phyloP scores from a whole-genome alignment of 306 rosid genomes.

The Lathyrus tuberosus region DNA sequence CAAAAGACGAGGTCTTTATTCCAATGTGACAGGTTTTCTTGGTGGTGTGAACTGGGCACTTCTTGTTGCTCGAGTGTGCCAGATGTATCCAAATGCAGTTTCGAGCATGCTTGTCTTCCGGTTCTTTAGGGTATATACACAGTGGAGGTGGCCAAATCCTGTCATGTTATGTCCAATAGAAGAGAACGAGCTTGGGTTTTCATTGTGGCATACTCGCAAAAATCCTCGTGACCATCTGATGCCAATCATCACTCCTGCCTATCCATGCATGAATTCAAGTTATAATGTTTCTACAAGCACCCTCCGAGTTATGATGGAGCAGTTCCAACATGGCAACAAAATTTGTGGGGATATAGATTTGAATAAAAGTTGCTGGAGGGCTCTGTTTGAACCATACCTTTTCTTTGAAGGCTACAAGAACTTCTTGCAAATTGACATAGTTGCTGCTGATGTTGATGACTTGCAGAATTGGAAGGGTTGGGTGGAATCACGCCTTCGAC shows the following conservation, averaged over 20 bases:
- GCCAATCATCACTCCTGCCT: slow-evolving; percentile 97
- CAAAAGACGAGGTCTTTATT: too few relatives aligned
- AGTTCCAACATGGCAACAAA: slow-evolving; percentile 70
- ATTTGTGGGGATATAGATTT: slow-evolving; percentile 82
- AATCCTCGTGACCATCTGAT: slow-evolving; percentile 88
- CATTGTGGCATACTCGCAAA: slow-evolving; percentile 89
- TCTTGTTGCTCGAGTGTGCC: slow-evolving; percentile 90
- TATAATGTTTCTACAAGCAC: slow-evolving; percentile 85
- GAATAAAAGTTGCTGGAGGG: slow-evolving; percentile 68
- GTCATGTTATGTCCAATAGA: too few relatives aligned
- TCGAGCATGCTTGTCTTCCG: slow-evolving; percentile 94
- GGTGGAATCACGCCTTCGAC: slow-evolving; percentile 90
- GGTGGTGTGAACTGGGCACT: slow-evolving; percentile 98
- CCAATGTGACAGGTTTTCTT: slow-evolving; percentile 96
- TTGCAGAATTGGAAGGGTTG: slow-evolving; percentile 76
- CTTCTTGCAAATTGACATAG: slow-evolving; percentile 84
- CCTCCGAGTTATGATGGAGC: slow-evolving; percentile 98
- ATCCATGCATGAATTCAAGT: slow-evolving; percentile 98
- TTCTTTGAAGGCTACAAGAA: slow-evolving; percentile 90
- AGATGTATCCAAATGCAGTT: slow-evolving; percentile 90
- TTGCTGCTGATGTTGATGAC: slow-evolving; percentile 80
- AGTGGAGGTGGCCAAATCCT: slow-evolving; percentile 99
- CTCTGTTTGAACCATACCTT: slow-evolving; percentile 73
- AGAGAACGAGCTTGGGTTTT: slow-evolving; percentile 85
- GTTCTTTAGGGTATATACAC: slow-evolving; percentile 92